Evolutionary conservation across 805 yeast genomes (phyloP), one percentile per base, ranked within the genome.

Genomic region (Candida schatavii): DNA sequence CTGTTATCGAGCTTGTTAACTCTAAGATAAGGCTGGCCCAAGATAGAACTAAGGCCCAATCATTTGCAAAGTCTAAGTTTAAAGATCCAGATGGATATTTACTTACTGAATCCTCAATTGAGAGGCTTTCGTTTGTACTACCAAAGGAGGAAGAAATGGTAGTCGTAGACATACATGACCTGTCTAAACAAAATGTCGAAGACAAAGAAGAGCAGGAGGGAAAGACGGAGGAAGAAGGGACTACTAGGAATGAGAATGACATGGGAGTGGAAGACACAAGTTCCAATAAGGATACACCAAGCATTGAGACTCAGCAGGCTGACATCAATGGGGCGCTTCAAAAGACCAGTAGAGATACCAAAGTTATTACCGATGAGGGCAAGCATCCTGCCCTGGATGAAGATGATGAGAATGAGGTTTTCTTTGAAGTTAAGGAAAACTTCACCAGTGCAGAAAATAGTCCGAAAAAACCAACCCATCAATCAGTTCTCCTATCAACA

Each of bases 61-160:
- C 57, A 5, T 37, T 52, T 9, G 36, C 78, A 3, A 74, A 68
- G 44, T 59, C 70, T 3, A 75, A 70, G 33, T 52, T 70, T 4
- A 76, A 64, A 48, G 55, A 65, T 25, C 55, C 70, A 23, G 88
- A 83, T 48, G 73, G 77, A 0, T 83, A 84, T 48, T 50, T 64
- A 11, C 65, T 77, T 22, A 64, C 77, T 0, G 78, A 74, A 27
- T 64, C 61, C 2, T 72, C 81, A 0, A 59, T 81, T 2, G 82
- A 77, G 30, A 55, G 59, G 7, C 56, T 82, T 2, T 51, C 46
- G 13, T 66, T 78, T 40, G 55, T 51, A 3, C 38, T 64, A 25
- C 43, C 51, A 14, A 47, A 45, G 20, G 39, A 11, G 4, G 19
- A 37, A 15, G 23, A 13, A 4, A 42, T 36, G 15, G 10, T 27